Percentiles rank a stretch among this genome's conserved stretches.
These are phyloP conservation scores for Mucor plumbeus DNA, from an alignment of 371 early-diverging fungal species.

Conservation along the genomic window DNA sequence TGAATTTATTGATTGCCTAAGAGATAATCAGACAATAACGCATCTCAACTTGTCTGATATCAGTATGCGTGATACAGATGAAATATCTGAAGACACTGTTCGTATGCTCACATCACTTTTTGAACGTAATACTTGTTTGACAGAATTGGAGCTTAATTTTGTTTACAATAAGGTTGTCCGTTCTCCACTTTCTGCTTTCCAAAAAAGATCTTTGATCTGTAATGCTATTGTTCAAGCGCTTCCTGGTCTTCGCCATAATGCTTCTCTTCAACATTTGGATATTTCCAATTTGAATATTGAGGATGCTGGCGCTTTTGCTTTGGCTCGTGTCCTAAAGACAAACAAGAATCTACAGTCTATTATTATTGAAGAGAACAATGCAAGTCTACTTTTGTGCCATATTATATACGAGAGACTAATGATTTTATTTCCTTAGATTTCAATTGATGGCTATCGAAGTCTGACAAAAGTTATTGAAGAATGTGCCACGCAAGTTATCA, in stretches of 20 bases:
- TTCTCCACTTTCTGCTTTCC: not conserved
- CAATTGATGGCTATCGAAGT: slow-evolving; percentile 45
- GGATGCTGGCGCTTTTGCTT: slow-evolving; percentile 37
- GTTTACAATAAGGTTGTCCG: not conserved
- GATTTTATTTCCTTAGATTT: slow-evolving; percentile 26
- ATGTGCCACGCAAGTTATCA: slow-evolving; percentile 26
- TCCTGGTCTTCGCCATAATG: slow-evolving; percentile 34
- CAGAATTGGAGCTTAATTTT: slow-evolving; percentile 28
- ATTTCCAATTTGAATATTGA: slow-evolving; percentile 37
- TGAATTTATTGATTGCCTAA: slow-evolving; percentile 45
- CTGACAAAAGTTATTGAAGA: slow-evolving; percentile 31
- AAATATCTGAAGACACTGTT: slow-evolving; percentile 39
- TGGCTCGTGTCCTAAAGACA: slow-evolving; percentile 31
- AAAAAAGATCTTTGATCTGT: slow-evolving; percentile 17
- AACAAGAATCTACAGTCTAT: slow-evolving; percentile 35
- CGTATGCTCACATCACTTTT: slow-evolving; percentile 39
- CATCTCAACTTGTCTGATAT: slow-evolving; percentile 41
- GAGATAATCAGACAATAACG: slow-evolving; percentile 36
- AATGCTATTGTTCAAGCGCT: slow-evolving; percentile 32
- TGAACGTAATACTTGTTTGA: slow-evolving; percentile 41
- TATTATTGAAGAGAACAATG: slow-evolving; percentile 43
- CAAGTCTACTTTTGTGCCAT: slow-evolving; percentile 10
- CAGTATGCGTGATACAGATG: slow-evolving; percentile 21
- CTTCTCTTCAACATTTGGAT: slow-evolving; percentile 31
- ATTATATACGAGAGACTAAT: too few species aligned